Evolutionary conservation across 208 protist species (phyloP).

Genomic region (Crithidia acanthocephali): DNA sequence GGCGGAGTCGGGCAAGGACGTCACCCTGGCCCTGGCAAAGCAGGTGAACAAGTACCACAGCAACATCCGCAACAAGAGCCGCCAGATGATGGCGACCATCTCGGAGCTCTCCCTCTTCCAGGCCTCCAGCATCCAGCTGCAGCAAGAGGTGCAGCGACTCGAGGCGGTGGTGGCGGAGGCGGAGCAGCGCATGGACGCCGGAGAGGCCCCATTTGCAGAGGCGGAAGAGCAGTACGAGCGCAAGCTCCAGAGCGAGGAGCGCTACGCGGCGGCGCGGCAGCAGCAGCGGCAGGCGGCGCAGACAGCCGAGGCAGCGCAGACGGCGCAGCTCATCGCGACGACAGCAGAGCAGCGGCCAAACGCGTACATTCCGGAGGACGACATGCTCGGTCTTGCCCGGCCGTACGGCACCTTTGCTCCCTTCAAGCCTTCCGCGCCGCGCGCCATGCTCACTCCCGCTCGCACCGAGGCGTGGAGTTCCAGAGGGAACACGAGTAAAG

Average conservation of each 20-base stretch:
- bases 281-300: constrained; percentile 48
- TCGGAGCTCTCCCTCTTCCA: constrained; percentile 97
- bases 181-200: constrained; percentile 70
- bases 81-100: constrained; percentile 96
- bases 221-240: constrained; percentile 79
- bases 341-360: constrained; percentile 86
- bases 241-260: constrained; percentile 58
- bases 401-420: constrained; percentile 85
- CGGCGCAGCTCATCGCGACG: constrained; percentile 40
- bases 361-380: constrained; percentile 91
- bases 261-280: constrained; percentile 64
- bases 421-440: constrained; percentile 47
- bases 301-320: constrained; percentile 17
- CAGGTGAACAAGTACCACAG: constrained; percentile 94
- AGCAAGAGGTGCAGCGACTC: constrained; percentile 86
- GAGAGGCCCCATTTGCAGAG: constrained; percentile 85
- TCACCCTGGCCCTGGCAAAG: constrained; percentile 93
- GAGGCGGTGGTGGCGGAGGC: constrained; percentile 83
- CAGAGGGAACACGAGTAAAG: not conserved
- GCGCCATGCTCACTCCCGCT: constrained; percentile 3
- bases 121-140: constrained; percentile 90
- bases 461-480: constrained; percentile 7
- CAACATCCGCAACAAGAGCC: constrained; percentile 86
- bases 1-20: constrained; percentile 86
- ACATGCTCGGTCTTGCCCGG: constrained; percentile 77